A percentile compares a stretch with the other conserved stretches of the same genome.
Evolutionary conservation across 148 eudicot genomes (phyloP).

Genomic region (Silene uniflora): DNA sequence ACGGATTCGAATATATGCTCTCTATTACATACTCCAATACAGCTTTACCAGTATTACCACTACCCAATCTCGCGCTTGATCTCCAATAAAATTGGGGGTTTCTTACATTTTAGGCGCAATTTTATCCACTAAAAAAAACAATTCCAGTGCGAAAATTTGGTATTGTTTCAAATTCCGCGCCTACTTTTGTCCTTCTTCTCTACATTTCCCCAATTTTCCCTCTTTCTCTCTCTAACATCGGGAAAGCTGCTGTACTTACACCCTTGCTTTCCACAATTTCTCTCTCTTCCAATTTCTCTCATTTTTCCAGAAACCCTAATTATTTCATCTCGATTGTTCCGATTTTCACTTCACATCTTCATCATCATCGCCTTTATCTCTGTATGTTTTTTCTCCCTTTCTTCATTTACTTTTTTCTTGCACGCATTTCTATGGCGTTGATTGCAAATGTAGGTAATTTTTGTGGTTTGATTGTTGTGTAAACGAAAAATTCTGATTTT

Average conservation of each 20-base stretch:
- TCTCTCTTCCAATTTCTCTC: not conserved
- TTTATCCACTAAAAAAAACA: not conserved
- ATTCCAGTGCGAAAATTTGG: constrained; percentile 14
- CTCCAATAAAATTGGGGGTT: no score
- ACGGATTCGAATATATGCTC: no score
- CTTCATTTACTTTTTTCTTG: not conserved
- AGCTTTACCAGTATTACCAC: no score
- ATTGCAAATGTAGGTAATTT: not conserved
- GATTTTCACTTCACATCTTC: not conserved
- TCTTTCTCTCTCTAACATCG: not conserved
- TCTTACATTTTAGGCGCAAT: not conserved
- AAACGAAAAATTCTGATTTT: not conserved
- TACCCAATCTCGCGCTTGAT: no score
- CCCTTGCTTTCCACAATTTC: not conserved
- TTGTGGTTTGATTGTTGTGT: not conserved
- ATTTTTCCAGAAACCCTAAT: not conserved
- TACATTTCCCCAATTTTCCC: not conserved
- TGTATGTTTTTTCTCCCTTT: not conserved
- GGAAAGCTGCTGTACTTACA: not conserved
- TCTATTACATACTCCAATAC: no score
- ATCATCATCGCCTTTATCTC: not conserved
- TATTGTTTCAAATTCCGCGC: not conserved
- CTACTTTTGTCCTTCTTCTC: not conserved
- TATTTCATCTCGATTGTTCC: not conserved
- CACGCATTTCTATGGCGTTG: not conserved